Evolutionary conservation across 176 grass and related monocot species (phyloP).

Genomic region (Oryza nivara): DNA sequence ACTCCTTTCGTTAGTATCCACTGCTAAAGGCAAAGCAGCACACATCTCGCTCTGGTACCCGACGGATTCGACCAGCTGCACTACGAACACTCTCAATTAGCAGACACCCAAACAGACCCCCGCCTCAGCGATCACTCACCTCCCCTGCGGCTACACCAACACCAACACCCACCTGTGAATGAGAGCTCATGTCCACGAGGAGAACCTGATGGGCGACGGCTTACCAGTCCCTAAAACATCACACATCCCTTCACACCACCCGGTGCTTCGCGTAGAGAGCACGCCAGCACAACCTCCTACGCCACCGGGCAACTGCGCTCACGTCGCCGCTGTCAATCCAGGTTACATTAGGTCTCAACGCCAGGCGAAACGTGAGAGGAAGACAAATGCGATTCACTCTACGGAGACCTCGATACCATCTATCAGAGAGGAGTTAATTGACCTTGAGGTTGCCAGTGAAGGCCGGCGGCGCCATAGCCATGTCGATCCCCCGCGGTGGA

Average conservation of each 20-base stretch:
- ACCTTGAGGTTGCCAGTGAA: slow-evolving; percentile 77
- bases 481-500: neutral
- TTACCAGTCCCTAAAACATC: no score
- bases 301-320: neutral
- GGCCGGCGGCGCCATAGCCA: slow-evolving; percentile 52
- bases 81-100: neutral
- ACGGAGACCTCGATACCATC: no score
- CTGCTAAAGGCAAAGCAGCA: neutral
- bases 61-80: neutral
- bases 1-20: neutral
- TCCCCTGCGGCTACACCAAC: neutral
- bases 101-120: no score
- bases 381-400: neutral
- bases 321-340: neutral
- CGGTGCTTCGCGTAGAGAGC: neutral
- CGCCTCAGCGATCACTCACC: neutral
- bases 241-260: neutral
- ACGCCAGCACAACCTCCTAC: neutral
- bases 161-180: neutral
- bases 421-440: neutral
- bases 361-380: neutral
- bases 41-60: neutral
- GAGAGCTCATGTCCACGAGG: neutral
- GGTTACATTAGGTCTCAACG: neutral
- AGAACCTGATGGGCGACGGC: neutral